Conservation (phyloP, 2,329 filamentous ascomycete genomes). For the Fusarium sulawesiense region DNA sequence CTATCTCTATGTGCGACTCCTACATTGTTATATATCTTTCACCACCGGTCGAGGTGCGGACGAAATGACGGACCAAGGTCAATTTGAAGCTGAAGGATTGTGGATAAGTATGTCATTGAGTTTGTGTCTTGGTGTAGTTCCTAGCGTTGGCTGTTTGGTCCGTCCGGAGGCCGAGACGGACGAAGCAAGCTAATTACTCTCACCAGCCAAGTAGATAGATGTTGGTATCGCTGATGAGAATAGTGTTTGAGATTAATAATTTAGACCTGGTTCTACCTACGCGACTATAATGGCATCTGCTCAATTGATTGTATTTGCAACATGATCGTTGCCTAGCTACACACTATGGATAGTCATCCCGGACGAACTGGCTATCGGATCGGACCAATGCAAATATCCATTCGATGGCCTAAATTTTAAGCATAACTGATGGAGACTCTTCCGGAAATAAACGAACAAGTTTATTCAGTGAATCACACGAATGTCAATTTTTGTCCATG, state of each 20-base stretch:
- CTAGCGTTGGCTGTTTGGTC: neutral
- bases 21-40: slow-evolving; percentile 24
- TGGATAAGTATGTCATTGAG: neutral
- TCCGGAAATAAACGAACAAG: neutral
- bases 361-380: neutral
- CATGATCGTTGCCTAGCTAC: too few species aligned
- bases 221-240: neutral
- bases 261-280: too few species aligned
- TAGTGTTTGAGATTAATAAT: neutral
- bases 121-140: neutral
- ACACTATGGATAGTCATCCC: too few species aligned
- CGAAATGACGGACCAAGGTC: slow-evolving; percentile 17
- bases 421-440: neutral
- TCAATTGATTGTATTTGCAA: too few species aligned
- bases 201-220: neutral
- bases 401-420: neutral
- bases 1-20: neutral
- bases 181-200: slow-evolving; percentile 4
- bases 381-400: neutral
- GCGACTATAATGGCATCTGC: too few species aligned
- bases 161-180: slow-evolving; percentile 40
- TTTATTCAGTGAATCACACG: neutral
- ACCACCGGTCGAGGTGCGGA: slow-evolving; percentile 27
- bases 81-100: neutral
- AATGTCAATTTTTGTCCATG: neutral